Evolutionary conservation across 1,139 yeast genomes (phyloP).

Genomic region (Yamadazyma kanchanaburiensis): DNA sequence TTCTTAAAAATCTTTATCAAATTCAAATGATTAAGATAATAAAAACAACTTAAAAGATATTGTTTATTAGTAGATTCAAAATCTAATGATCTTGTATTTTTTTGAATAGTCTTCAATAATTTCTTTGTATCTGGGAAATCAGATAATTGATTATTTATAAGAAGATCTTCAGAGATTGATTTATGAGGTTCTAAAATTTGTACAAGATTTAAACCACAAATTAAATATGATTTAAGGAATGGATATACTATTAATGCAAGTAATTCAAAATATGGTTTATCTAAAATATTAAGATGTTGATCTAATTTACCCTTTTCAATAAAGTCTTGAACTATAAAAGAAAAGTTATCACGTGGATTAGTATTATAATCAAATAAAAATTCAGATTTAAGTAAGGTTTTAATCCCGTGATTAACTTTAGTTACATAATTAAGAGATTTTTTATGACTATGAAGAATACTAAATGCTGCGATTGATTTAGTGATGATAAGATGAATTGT

Average conservation of each 20-base stretch:
- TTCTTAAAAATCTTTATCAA: conserved; percentile 39
- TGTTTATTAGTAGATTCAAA: conserved; percentile 44
- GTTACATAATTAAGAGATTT: conserved; percentile 2
- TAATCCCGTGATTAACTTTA: conserved; percentile 15
- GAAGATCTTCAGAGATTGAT: conserved; percentile 11
- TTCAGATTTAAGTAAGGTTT: conserved; percentile 42
- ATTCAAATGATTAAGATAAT: conserved; percentile 35
- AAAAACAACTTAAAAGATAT: conserved; percentile 40
- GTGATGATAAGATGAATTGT: conserved; percentile 40
- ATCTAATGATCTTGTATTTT: conserved; percentile 11
- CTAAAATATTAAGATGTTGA: conserved; percentile 20
- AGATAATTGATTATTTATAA: conserved; percentile 23
- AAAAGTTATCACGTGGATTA: conserved; percentile 27
- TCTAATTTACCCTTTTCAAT: conserved; percentile 16
- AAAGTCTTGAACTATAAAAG: conserved; percentile 28
- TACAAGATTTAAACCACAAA: conserved; percentile 27
- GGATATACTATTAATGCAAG: conserved; percentile 35
- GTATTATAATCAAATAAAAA: conserved; percentile 44
- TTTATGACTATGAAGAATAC: conserved; percentile 17
- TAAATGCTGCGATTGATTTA: conserved; percentile 33
- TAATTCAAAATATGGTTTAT: conserved; percentile 21
- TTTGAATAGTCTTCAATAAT: conserved; percentile 31
- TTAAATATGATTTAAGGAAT: conserved; percentile 36
- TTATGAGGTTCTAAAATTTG: conserved; percentile 9
- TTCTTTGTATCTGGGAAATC: conserved; percentile 40